phyloP scores from a whole-genome alignment of 2,329 filamentous ascomycete species.

The Fusarium beomiforme region DNA sequence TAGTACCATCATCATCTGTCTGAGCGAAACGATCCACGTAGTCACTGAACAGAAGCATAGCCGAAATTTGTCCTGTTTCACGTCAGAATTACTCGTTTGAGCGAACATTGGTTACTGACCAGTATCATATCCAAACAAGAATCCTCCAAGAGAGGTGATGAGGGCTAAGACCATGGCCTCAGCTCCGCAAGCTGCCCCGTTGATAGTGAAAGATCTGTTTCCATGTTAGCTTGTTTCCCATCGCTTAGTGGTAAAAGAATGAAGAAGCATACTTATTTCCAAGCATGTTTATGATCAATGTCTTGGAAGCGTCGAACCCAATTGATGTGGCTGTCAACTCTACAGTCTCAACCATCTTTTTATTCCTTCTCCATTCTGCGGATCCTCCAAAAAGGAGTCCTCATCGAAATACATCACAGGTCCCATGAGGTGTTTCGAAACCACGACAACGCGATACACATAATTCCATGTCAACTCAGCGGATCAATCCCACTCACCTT shows the following conservation, averaged over 20 bases:
- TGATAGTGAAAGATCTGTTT: slow-evolving; percentile 52
- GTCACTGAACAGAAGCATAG: slow-evolving; percentile 60
- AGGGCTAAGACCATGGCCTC: slow-evolving; percentile 58
- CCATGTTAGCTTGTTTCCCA: not conserved
- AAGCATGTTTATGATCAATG: slow-evolving; percentile 11
- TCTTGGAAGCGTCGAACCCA: not conserved
- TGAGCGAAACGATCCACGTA: slow-evolving; percentile 66
- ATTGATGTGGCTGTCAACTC: not conserved
- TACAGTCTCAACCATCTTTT: not conserved
- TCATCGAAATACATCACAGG: not conserved
- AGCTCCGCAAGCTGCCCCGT: slow-evolving; percentile 54
- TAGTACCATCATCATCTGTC: slow-evolving; percentile 56
- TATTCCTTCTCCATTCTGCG: not conserved
- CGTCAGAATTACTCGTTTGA: rapidly evolving
- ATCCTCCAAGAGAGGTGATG: slow-evolving; percentile 67
- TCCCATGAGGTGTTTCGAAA: not conserved
- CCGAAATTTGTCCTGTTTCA: slow-evolving; percentile 60
- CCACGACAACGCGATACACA: not conserved
- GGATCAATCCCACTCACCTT: not conserved
- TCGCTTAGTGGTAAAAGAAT: not conserved
- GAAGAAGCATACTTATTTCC: slow-evolving; percentile 8
- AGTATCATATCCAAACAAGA: slow-evolving; percentile 72
- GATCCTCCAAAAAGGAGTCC: not conserved
- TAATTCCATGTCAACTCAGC: not conserved
- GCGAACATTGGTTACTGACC: slow-evolving; percentile 54